Evolutionary conservation across 1,139 yeast species (phyloP).

Genomic region (Geotrichum citri-aurantii): DNA sequence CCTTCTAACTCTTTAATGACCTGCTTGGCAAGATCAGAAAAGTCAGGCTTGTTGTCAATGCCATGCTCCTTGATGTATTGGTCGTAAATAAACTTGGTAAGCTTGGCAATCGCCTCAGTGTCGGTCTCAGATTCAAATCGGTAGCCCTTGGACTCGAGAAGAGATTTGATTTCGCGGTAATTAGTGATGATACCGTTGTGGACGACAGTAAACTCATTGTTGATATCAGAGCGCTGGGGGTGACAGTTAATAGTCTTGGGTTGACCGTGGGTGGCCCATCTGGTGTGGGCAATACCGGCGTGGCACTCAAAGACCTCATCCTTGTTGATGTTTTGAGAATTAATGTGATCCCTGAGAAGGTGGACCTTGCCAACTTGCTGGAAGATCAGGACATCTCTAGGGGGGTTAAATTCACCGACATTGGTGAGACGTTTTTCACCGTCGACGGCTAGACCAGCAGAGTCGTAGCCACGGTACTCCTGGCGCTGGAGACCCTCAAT

Average conservation of each 20-base stretch:
- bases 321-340: constrained; percentile 47
- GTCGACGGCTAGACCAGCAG: constrained; percentile 93
- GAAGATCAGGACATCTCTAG: constrained; percentile 53
- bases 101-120: constrained; percentile 95
- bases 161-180: constrained; percentile 81
- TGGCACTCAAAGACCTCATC: constrained; percentile 69
- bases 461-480: constrained; percentile 98
- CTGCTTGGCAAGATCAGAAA: constrained; percentile 86
- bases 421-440: constrained; percentile 53
- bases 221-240: constrained; percentile 85
- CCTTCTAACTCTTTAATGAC: constrained; percentile 94
- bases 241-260: constrained; percentile 86
- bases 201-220: constrained; percentile 82
- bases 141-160: constrained; percentile 73
- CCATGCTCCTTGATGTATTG: constrained; percentile 47
- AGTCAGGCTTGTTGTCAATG: constrained; percentile 67
- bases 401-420: constrained; percentile 27
- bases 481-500: constrained; percentile 88
- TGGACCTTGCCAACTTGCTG: constrained; percentile 91
- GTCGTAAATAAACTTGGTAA: constrained; percentile 87
- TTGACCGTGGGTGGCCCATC: constrained; percentile 99
- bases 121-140: constrained; percentile 90
- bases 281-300: constrained; percentile 96
- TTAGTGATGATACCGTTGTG: constrained; percentile 98
- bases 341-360: constrained; percentile 66